phyloP scores from a whole-genome alignment of 1,139 yeast species.

The Lodderomyces oxycetoniae region DNA sequence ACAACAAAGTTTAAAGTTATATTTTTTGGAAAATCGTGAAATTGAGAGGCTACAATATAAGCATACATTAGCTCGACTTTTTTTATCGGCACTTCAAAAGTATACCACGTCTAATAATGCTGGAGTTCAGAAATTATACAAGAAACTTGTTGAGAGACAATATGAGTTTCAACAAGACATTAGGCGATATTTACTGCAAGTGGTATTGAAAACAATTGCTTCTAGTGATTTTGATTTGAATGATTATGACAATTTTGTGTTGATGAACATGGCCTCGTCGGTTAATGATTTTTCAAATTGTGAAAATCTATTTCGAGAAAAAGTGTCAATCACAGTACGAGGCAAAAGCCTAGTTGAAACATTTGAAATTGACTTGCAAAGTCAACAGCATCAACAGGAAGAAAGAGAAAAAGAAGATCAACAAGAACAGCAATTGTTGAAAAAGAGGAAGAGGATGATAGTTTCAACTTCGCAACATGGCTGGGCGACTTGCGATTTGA shows the following conservation, averaged over 20 bases:
- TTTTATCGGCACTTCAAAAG: conserved; percentile 8
- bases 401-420: too few species aligned
- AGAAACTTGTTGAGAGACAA: neutral
- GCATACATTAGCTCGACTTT: conserved; percentile 24
- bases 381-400: neutral
- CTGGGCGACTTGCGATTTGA: conserved; percentile 38
- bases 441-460: conserved; percentile 1
- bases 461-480: conserved; percentile 30
- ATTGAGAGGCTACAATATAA: conserved; percentile 25
- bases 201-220: neutral
- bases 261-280: conserved; percentile 10
- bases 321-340: neutral
- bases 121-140: neutral
- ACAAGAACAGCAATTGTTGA: neutral
- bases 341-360: conserved; percentile 16
- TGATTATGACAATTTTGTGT: conserved; percentile 26
- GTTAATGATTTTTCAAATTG: too few species aligned
- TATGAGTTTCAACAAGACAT: neutral
- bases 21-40: conserved; percentile 21
- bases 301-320: too few species aligned
- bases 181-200: neutral
- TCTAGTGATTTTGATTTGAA: conserved; percentile 4
- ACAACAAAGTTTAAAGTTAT: conserved; percentile 13
- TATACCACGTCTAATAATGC: neutral
- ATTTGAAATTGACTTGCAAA: conserved; percentile 16